Evolutionary conservation across 192 early-diverging fungal genomes (phyloP).

Genomic region (Paraglomus occultum): DNA sequence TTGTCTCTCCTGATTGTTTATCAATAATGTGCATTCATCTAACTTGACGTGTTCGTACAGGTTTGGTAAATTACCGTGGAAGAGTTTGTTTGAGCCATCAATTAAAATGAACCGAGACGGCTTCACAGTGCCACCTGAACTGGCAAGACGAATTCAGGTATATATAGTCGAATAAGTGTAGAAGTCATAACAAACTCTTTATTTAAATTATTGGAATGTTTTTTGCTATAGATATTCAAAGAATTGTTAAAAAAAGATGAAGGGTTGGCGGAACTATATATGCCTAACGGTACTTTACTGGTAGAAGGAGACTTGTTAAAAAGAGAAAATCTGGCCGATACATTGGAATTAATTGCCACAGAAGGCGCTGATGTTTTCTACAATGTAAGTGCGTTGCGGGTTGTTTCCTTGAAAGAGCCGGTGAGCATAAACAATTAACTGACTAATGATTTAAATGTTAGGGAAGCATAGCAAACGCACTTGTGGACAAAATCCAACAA

Average conservation of each 20-base stretch:
- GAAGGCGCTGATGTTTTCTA: constrained; percentile 62
- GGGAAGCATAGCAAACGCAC: constrained; percentile 62
- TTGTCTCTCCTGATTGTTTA: not conserved
- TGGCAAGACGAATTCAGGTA: constrained; percentile 40
- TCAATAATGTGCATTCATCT: not conserved
- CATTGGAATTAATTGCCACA: constrained; percentile 60
- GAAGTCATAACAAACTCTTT: not conserved
- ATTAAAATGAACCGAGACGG: constrained; percentile 76
- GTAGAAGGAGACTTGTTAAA: constrained; percentile 64
- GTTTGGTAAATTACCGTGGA: constrained; percentile 84
- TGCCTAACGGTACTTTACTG: constrained; percentile 67
- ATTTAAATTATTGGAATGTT: not conserved
- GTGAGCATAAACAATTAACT: constrained; percentile 41
- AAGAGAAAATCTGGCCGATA: constrained; percentile 57
- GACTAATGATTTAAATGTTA: constrained; percentile 46
- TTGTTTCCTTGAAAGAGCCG: constrained; percentile 38
- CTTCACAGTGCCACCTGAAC: constrained; percentile 54
- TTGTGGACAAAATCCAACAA: constrained; percentile 62
- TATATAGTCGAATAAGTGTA: not conserved
- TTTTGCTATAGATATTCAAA: constrained; percentile 22
- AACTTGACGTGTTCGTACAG: constrained; percentile 22
- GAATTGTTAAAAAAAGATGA: constrained; percentile 22
- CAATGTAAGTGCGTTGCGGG: constrained; percentile 30
- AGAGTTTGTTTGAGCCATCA: constrained; percentile 71
- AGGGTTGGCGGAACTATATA: constrained; percentile 58